These are phyloP conservation scores for Ceratocystis destructans DNA, from an alignment of 2,329 filamentous ascomycete species.

Conservation along the genomic window DNA sequence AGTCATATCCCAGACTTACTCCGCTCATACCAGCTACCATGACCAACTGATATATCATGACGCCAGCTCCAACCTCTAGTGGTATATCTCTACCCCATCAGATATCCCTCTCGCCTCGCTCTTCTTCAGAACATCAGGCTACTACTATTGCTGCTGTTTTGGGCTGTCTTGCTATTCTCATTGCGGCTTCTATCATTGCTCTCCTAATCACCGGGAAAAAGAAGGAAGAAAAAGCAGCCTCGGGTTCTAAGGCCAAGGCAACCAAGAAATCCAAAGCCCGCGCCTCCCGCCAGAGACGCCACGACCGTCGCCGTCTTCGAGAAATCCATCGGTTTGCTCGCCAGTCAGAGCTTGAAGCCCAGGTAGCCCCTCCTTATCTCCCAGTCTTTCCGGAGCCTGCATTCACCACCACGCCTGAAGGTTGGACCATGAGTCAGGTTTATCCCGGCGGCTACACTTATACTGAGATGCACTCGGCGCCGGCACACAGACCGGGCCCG, in stretches of 20 bases:
- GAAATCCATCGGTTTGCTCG: not conserved
- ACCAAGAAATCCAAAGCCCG: not conserved
- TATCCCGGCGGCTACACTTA: not conserved
- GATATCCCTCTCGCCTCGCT: not conserved
- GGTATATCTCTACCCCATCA: not conserved
- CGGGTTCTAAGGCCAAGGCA: not conserved
- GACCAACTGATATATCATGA: not conserved
- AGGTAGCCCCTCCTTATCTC: not conserved
- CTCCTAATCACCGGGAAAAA: not conserved
- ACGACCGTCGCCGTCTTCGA: not conserved
- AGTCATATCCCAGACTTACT: not conserved
- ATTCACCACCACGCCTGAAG: not conserved
- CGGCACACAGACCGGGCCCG: not conserved
- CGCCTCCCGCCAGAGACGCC: not conserved
- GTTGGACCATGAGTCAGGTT: not conserved
- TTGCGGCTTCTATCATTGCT: not conserved
- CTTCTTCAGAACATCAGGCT: not conserved
- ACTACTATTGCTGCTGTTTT: not conserved
- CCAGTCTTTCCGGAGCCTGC: not conserved
- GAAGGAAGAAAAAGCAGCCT: not conserved
- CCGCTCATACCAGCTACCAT: not conserved
- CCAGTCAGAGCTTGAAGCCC: not conserved
- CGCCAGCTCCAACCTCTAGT: not conserved
- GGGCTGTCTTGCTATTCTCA: conserved; percentile 3
- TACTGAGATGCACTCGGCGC: not conserved